Evolutionary conservation across 495 filamentous ascomycete species (phyloP).

Genomic region (Penicillium angulare): DNA sequence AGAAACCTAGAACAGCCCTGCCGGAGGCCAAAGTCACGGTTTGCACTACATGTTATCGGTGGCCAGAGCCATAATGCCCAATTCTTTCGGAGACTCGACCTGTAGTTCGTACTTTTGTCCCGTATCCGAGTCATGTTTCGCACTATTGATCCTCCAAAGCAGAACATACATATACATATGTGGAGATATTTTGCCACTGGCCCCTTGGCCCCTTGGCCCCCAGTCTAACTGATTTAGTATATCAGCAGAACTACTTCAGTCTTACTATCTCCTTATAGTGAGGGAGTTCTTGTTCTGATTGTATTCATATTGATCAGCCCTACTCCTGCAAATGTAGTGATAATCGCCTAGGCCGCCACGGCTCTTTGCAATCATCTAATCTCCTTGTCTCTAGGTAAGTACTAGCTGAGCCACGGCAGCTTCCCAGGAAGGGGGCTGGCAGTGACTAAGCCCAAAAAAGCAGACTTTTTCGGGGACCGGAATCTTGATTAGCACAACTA

Average conservation of each 20-base stretch:
- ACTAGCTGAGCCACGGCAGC: not conserved
- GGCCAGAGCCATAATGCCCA: no score
- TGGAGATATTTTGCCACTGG: not conserved
- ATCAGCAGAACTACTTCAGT: not conserved
- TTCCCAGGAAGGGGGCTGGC: not conserved
- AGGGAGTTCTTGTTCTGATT: not conserved
- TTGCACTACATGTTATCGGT: no score
- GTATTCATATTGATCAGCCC: not conserved
- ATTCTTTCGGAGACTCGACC: not conserved
- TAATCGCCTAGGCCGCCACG: not conserved
- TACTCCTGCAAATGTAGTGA: not conserved
- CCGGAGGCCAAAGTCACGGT: not conserved
- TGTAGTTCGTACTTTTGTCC: not conserved
- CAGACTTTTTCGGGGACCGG: no score
- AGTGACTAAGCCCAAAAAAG: no score
- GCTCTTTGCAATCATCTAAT: not conserved
- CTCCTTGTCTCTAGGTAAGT: not conserved
- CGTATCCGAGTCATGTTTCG: not conserved
- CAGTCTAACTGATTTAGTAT: not conserved
- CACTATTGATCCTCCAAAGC: not conserved
- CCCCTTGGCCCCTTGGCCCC: not conserved
- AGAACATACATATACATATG: not conserved
- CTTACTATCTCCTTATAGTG: not conserved
- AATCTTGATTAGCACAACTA: not conserved
- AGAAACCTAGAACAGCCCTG: not conserved